Evolutionary conservation across 2,329 filamentous ascomycete genomes (phyloP).

Genomic region (Rhynchosporium secalis): DNA sequence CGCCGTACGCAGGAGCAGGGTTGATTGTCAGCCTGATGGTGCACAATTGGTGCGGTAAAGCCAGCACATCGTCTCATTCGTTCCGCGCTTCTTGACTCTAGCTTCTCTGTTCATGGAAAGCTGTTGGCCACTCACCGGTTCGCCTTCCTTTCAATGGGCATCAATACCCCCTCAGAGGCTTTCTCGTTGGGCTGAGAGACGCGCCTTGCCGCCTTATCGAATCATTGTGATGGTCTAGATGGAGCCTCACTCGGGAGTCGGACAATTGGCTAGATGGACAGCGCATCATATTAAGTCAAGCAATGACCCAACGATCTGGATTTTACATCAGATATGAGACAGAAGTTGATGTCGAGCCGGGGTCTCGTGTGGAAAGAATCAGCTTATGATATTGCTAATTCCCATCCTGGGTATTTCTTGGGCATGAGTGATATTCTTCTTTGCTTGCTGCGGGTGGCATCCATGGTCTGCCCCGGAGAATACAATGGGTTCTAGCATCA

Average conservation of each 20-base stretch:
- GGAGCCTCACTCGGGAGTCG: conserved; percentile 33
- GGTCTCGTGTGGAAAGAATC: conserved; percentile 28
- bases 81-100: conserved; percentile 27
- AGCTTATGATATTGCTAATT: conserved; percentile 13
- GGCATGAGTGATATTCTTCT: background rate
- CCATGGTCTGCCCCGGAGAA: conserved; percentile 26
- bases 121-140: conserved; percentile 25
- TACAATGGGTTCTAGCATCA: conserved; percentile 16
- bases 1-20: conserved; percentile 31
- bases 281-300: conserved; percentile 43
- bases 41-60: conserved; percentile 20
- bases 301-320: conserved; percentile 32
- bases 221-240: conserved; percentile 15
- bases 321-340: conserved; percentile 21
- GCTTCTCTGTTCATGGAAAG: conserved; percentile 9
- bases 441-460: conserved; percentile 29
- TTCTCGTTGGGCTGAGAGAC: conserved; percentile 36
- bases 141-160: conserved; percentile 38
- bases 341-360: conserved; percentile 32
- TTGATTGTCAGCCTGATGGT: conserved; percentile 31
- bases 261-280: conserved; percentile 44
- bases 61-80: conserved; percentile 35
- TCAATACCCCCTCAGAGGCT: conserved; percentile 32
- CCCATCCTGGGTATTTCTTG: background rate
- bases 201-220: conserved; percentile 33